A percentile compares a stretch with the other conserved stretches of the same genome.
phyloP scores from a whole-genome alignment of 768 basidiomycete genomes.

The Podaxis sp. region DNA sequence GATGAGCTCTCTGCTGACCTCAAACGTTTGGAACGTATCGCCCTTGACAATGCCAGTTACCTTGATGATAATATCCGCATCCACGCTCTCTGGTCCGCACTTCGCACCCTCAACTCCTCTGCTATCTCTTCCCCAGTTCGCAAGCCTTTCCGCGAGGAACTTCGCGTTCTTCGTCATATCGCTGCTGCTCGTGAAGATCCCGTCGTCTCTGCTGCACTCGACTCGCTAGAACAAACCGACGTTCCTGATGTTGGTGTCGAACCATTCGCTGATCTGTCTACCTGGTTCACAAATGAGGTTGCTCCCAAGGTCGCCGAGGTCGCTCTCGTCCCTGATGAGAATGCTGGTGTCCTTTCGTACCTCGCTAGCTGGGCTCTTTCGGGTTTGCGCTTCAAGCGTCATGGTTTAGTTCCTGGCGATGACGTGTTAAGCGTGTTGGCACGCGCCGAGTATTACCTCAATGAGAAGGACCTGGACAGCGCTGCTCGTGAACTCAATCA shows the following conservation, averaged over 20 bases:
- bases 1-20: slow-evolving; percentile 89
- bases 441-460: slow-evolving; percentile 84
- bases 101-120: slow-evolving; percentile 73
- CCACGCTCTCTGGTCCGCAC: slow-evolving; percentile 90
- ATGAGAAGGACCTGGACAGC: slow-evolving; percentile 89
- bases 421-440: slow-evolving; percentile 89
- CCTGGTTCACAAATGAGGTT: slow-evolving; percentile 88
- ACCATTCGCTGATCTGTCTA: slow-evolving; percentile 83
- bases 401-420: slow-evolving; percentile 74
- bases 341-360: slow-evolving; percentile 87
- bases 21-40: slow-evolving; percentile 88
- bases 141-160: slow-evolving; percentile 86
- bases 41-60: slow-evolving; percentile 86
- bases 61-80: slow-evolving; percentile 93
- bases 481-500: slow-evolving; percentile 93
- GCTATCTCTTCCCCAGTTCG: slow-evolving; percentile 67
- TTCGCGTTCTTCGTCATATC: slow-evolving; percentile 78
- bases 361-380: slow-evolving; percentile 79
- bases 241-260: slow-evolving; percentile 83
- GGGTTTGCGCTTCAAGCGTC: slow-evolving; percentile 74
- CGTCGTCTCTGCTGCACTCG: slow-evolving; percentile 63
- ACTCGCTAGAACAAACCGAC: slow-evolving; percentile 66
- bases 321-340: slow-evolving; percentile 89
- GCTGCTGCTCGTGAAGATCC: slow-evolving; percentile 71
- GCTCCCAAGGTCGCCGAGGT: slow-evolving; percentile 82